Base-by-base conservation (phyloP, 148 eudicot species). In the Dianthus caryophyllus region DNA sequence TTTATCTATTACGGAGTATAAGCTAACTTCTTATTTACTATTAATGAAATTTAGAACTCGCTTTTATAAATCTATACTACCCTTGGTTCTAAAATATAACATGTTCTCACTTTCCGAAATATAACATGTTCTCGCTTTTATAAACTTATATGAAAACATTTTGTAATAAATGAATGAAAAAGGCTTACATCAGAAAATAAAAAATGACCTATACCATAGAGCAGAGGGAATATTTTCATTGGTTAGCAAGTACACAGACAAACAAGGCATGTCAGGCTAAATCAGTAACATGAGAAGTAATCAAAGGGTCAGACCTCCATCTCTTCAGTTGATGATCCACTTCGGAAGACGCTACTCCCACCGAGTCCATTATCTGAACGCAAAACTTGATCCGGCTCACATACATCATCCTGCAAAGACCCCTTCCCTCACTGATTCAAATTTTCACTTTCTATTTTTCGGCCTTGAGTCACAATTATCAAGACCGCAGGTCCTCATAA, bases 361-460 rank as follows among this genome's bases (percentile, higher is more conserved):
- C 68, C 71, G 52, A 53, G 67, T 65, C 75, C 83, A 67, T 69
- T 74, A 31, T 79, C 79, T 41, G 77, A 70, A 57, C 24, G 70
- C 63, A 71, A 67, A 58, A 66, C 69, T 25, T 59, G 63, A 72
- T 71, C 84, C 3, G 57, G 73, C 61, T 72, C 78, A 50, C 74
- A 71, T 27, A 60, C 24, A 53, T 78, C 74, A 78, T 74, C 91
- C 91, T 87, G 88, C 84, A 78, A 78, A 81, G 77, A 76, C 61
- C 73, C 72, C 65, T 52, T 76, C 79, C 76, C 84, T 82, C 79
- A 76, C 83, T 78, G 78, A 75, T 73, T 75, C 81, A 48, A 72
- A 75, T 80, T 75, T 76, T 67, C 54, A 68, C 70, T 78, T 59
- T n/a, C n/a, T n/a, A n/a, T n/a, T 72, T 76, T 68, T 75, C 70